phyloP scores from a whole-genome alignment of 2,329 filamentous ascomycete species.

The Calonectria pseudoturangicola region DNA sequence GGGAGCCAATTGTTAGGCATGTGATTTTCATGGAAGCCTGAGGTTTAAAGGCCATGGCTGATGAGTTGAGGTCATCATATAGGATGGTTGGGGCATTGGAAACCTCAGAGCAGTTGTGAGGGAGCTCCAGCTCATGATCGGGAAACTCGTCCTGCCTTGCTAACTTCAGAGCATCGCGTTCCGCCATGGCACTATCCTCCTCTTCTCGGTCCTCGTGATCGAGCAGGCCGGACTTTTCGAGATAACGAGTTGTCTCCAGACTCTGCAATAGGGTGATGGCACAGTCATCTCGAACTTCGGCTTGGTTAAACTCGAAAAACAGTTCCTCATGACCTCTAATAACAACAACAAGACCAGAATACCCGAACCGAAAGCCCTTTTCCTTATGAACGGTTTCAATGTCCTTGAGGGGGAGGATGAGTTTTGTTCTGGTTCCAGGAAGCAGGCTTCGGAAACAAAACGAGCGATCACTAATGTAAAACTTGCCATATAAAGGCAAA shows the following conservation, averaged over 20 bases:
- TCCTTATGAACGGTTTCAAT: conserved; percentile 96
- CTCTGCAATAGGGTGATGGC: conserved; percentile 86
- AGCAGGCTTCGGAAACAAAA: conserved; percentile 96
- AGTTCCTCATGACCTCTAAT: conserved; percentile 96
- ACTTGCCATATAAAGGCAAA: conserved; percentile 94
- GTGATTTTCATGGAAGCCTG: conserved; percentile 86
- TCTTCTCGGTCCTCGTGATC: conserved; percentile 81
- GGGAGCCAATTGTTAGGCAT: conserved; percentile 95
- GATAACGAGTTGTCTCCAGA: conserved; percentile 82
- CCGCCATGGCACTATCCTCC: conserved; percentile 84
- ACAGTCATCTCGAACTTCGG: conserved; percentile 90
- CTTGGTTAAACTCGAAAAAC: conserved; percentile 92
- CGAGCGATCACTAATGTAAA: conserved; percentile 91
- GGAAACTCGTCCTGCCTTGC: conserved; percentile 76
- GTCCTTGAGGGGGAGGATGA: conserved; percentile 92
- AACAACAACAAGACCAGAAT: conserved; percentile 92
- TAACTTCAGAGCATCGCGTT: conserved; percentile 86
- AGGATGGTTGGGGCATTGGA: conserved; percentile 83
- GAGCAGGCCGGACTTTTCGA: conserved; percentile 81
- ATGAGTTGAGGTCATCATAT: conserved; percentile 92
- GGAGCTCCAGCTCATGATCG: conserved; percentile 70
- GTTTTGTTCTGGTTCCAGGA: conserved; percentile 91
- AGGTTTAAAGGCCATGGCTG: conserved; percentile 94
- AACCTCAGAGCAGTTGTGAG: conserved; percentile 66
- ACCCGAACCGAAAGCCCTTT: conserved; percentile 94